A percentile compares a stretch with the other conserved stretches of the same genome.
Conservation (phyloP, 805 yeast species). For the Clavispora vitiphila region DNA sequence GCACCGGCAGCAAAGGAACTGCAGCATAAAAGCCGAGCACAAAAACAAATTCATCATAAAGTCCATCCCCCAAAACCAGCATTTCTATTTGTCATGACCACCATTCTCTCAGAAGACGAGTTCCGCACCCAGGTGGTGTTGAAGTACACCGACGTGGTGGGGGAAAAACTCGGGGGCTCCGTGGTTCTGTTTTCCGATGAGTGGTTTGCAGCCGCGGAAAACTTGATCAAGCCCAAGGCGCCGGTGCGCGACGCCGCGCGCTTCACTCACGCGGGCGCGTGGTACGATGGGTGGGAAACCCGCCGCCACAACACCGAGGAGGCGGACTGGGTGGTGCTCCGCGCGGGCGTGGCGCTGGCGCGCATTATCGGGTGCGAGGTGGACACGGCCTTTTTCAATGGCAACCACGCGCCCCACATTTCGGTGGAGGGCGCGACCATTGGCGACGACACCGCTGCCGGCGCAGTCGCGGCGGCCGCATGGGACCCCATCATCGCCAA, state of each 20-base stretch:
- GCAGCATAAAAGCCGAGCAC: too few species aligned
- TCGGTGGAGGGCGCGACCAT: conserved; percentile 68
- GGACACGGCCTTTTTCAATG: conserved; percentile 91
- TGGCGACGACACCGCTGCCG: conserved; percentile 27
- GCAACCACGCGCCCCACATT: conserved; percentile 90
- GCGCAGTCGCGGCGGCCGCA: conserved; percentile 23
- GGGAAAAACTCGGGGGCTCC: conserved; percentile 77
- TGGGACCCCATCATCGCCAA: conserved; percentile 75
- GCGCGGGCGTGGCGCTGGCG: conserved; percentile 81
- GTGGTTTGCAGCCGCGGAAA: conserved; percentile 92
- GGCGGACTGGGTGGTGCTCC: conserved; percentile 83
- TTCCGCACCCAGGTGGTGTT: conserved; percentile 45
- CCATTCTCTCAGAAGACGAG: conserved; percentile 21
- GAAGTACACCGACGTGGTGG: conserved; percentile 72
- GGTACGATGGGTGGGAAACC: conserved; percentile 99
- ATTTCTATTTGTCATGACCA: conserved; percentile 16
- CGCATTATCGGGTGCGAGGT: conserved; percentile 76
- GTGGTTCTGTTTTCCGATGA: conserved; percentile 73
- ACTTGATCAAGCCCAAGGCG: conserved; percentile 72
- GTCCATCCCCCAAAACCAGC: too few species aligned
- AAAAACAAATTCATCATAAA: too few species aligned
- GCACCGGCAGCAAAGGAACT: too few species aligned
- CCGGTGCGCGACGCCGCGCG: conserved; percentile 79
- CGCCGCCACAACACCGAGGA: conserved; percentile 83
- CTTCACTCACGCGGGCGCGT: conserved; percentile 83